phyloP scores from a whole-genome alignment of 148 eudicot genomes.

The Amaranthus cruentus region DNA sequence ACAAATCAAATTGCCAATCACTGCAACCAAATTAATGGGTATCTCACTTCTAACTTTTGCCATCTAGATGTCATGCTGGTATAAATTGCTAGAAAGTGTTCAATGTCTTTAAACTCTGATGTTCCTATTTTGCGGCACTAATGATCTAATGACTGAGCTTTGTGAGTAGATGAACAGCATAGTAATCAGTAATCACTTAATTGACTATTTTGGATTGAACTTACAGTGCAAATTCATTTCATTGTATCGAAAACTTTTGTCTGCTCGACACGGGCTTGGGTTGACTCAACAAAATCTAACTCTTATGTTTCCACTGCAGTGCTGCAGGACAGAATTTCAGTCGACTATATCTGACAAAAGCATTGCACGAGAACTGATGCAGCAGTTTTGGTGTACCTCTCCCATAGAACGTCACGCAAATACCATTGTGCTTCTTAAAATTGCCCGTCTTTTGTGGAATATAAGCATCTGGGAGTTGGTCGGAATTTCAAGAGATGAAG shows the following conservation, averaged over 20 bases:
- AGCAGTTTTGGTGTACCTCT: conserved; percentile 17
- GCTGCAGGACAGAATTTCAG: conserved; percentile 94
- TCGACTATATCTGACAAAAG: conserved; percentile 71
- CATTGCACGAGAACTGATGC: conserved; percentile 66
- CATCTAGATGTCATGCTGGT: no score
- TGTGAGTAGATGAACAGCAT: not conserved
- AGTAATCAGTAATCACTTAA: not conserved
- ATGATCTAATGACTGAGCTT: not conserved
- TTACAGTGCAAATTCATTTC: not conserved
- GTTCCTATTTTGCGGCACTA: no score
- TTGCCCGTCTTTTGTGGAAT: not conserved
- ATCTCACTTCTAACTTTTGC: conserved; percentile 17
- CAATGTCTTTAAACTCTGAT: not conserved
- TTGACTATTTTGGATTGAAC: not conserved
- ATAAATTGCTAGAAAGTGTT: not conserved
- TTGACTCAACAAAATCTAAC: not conserved
- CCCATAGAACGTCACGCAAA: not conserved
- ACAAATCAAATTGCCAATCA: conserved; percentile 88
- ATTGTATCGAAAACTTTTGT: not conserved
- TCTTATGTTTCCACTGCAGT: conserved; percentile 42
- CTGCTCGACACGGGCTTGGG: not conserved
- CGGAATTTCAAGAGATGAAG: conserved; percentile 4
- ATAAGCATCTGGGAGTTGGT: conserved; percentile 9
- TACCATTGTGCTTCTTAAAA: not conserved
- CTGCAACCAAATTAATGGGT: conserved; percentile 97